These are phyloP conservation scores for Serendipita vermifera DNA, from an alignment of 768 basidiomycete species.

Conservation along the genomic window DNA sequence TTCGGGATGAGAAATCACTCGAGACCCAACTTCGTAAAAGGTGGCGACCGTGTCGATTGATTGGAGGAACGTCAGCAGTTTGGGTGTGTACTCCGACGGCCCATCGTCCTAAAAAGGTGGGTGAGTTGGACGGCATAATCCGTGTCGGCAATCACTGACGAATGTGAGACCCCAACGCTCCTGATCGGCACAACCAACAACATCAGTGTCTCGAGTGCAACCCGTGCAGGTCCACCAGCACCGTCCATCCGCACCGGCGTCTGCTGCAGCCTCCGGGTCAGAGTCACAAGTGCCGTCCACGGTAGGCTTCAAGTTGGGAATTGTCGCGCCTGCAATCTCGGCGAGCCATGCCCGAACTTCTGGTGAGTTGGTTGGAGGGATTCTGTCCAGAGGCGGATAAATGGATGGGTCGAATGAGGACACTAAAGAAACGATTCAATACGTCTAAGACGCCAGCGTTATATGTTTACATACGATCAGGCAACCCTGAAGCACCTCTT, in stretches of 20 bases:
- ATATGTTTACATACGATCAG: background rate
- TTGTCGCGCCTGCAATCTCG: background rate
- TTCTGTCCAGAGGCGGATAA: constrained; percentile 10
- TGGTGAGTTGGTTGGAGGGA: constrained; percentile 7
- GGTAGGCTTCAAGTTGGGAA: constrained; percentile 35
- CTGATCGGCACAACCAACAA: constrained; percentile 15
- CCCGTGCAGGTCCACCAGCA: constrained; percentile 28
- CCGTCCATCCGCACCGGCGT: constrained; percentile 25
- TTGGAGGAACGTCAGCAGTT: constrained; percentile 31
- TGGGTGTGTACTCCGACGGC: constrained; percentile 33
- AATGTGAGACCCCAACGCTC: constrained; percentile 15
- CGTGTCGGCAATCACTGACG: constrained; percentile 6
- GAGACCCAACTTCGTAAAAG: constrained; percentile 30
- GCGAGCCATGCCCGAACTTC: constrained; percentile 6
- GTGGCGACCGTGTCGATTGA: constrained; percentile 29
- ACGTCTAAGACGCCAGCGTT: background rate
- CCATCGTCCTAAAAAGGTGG: constrained; percentile 25
- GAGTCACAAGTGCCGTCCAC: constrained; percentile 51
- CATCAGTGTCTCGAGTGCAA: constrained; percentile 16
- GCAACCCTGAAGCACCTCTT: background rate
- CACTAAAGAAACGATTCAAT: background rate
- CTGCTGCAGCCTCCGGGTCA: constrained; percentile 41
- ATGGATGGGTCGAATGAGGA: background rate
- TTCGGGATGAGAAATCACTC: constrained; percentile 31
- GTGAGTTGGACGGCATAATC: too few species aligned